phyloP scores from a whole-genome alignment of 2,329 filamentous ascomycete genomes.

The Calonectria naviculata region DNA sequence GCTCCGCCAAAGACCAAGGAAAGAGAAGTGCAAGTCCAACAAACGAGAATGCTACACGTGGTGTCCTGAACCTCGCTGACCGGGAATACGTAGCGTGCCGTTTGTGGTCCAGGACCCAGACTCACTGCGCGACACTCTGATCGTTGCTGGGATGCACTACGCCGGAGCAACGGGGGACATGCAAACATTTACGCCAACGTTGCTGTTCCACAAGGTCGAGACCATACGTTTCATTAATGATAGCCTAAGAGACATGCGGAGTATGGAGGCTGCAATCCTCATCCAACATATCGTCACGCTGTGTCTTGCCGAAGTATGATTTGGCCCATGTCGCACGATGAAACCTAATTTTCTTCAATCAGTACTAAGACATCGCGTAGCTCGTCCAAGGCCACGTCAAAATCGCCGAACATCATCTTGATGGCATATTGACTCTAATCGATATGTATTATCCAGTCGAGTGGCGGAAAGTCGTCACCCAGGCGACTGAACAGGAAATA shows the following conservation, averaged over 20 bases:
- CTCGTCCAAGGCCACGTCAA: conserved; percentile 22
- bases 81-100: conserved; percentile 10
- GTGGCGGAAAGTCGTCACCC: background rate
- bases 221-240: conserved; percentile 24
- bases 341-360: background rate
- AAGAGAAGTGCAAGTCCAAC: conserved; percentile 15
- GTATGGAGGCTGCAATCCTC: conserved; percentile 20
- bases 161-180: conserved; percentile 31
- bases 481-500: conserved; percentile 15
- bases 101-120: conserved; percentile 28
- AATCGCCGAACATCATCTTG: conserved; percentile 27
- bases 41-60: too few relatives aligned
- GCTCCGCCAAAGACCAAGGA: background rate
- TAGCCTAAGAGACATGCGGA: conserved; percentile 15
- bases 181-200: conserved; percentile 25
- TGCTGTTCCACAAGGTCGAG: conserved; percentile 29
- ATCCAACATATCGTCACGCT: conserved; percentile 31
- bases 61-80: too few relatives aligned
- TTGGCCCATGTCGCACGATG: background rate
- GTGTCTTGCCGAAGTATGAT: conserved; percentile 32
- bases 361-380: background rate
- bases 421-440: conserved; percentile 24
- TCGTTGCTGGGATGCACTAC: conserved; percentile 31
- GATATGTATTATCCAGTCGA: conserved; percentile 24
- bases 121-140: conserved; percentile 28